phyloP scores from a whole-genome alignment of 2,329 filamentous ascomycete species.

The Chaetomium sp. region DNA sequence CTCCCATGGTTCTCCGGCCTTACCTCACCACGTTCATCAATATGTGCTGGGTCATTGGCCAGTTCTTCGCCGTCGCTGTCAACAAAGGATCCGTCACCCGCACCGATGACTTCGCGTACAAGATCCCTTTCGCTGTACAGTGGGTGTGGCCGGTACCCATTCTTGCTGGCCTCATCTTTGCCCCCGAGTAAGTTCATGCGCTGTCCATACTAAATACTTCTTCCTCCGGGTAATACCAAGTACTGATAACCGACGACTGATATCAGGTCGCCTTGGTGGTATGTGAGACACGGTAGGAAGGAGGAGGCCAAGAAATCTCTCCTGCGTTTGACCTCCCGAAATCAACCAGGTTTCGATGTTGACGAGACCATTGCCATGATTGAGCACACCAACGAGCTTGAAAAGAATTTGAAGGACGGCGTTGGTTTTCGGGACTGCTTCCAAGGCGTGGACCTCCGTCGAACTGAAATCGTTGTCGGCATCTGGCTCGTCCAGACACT shows the following conservation, averaged over 20 bases:
- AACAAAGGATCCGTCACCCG: conserved; percentile 31
- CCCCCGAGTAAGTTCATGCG: conserved; percentile 32
- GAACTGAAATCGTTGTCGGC: conserved; percentile 35
- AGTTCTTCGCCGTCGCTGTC: conserved; percentile 41
- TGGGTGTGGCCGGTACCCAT: conserved; percentile 42
- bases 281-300: conserved; percentile 34
- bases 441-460: conserved; percentile 33
- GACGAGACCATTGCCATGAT: conserved; percentile 37
- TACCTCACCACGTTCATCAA: conserved; percentile 52
- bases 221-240: neutral
- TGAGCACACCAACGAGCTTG: conserved; percentile 36
- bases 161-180: conserved; percentile 34
- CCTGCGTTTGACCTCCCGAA: conserved; percentile 26
- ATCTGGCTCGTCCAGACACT: conserved; percentile 19
- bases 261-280: conserved; percentile 38
- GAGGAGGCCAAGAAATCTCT: conserved; percentile 31
- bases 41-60: conserved; percentile 52
- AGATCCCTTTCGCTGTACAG: conserved; percentile 42
- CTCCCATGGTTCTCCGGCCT: conserved; percentile 40
- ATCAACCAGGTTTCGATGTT: conserved; percentile 25
- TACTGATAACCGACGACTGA: neutral
- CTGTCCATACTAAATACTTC: neutral
- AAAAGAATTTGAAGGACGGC: conserved; percentile 28
- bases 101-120: conserved; percentile 38
- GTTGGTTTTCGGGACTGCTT: conserved; percentile 38